Percentiles rank a stretch among this genome's conserved stretches.
Evolutionary conservation across 2,329 filamentous ascomycete species (phyloP).

Genomic region (Talaromyces sp.): DNA sequence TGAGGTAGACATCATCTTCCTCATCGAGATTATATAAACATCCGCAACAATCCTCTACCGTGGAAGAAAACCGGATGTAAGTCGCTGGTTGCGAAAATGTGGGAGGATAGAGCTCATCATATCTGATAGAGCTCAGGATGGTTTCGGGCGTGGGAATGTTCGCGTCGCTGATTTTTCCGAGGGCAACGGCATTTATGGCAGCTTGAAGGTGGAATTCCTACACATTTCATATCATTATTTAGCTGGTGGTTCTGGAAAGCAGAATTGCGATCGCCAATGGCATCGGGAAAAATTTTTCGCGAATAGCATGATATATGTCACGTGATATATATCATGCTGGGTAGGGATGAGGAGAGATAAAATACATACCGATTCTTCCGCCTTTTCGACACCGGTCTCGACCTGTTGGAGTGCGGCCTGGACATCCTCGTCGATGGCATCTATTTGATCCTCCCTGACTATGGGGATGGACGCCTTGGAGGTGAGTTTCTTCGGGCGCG

Average conservation of each 20-base stretch:
- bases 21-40: slow-evolving; percentile 91
- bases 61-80: slow-evolving; percentile 97
- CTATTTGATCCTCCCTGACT: slow-evolving; percentile 84
- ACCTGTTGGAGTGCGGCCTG: slow-evolving; percentile 77
- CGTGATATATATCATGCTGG: slow-evolving; percentile 27
- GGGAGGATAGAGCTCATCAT: slow-evolving; percentile 80
- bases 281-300: slow-evolving; percentile 7
- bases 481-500: slow-evolving; percentile 68
- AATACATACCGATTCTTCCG: slow-evolving; percentile 87
- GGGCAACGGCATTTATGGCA: slow-evolving; percentile 62
- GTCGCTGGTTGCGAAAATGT: slow-evolving; percentile 78
- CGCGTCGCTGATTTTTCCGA: slow-evolving; percentile 57
- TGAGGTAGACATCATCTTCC: slow-evolving; percentile 82
- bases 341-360: slow-evolving; percentile 25
- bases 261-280: background rate
- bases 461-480: slow-evolving; percentile 83
- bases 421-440: slow-evolving; percentile 78
- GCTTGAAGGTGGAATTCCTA: slow-evolving; percentile 95
- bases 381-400: slow-evolving; percentile 93
- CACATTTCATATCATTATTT: background rate
- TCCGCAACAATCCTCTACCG: slow-evolving; percentile 89
- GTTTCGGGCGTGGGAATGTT: slow-evolving; percentile 66
- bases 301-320: slow-evolving; percentile 21
- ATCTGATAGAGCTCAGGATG: slow-evolving; percentile 62
- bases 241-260: background rate